These are phyloP conservation scores for Exophiala spinifera DNA, from an alignment of 2,329 filamentous ascomycete genomes.

Conservation along the genomic window DNA sequence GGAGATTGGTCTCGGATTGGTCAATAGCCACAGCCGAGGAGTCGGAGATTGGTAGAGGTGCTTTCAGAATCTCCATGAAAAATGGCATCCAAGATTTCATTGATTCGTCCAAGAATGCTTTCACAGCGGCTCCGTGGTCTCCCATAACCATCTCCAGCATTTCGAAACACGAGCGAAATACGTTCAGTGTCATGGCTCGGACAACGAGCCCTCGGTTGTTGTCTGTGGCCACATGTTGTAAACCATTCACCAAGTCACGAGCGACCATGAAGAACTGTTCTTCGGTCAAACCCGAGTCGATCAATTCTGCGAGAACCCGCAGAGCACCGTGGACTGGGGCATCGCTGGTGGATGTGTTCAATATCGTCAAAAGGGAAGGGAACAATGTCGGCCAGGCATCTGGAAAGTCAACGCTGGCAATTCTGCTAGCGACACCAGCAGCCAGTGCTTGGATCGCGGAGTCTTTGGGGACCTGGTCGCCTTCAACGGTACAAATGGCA, in stretches of 20 bases:
- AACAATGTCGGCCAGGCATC: constrained; percentile 92
- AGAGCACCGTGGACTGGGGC: constrained; percentile 83
- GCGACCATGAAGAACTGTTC: constrained; percentile 93
- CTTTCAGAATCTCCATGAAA: constrained; percentile 75
- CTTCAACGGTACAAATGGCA: constrained; percentile 69
- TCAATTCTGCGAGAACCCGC: constrained; percentile 80
- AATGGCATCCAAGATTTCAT: constrained; percentile 84
- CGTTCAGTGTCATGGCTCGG: constrained; percentile 79
- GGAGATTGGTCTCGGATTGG: constrained; percentile 61
- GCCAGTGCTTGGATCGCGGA: constrained; percentile 43
- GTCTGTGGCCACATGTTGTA: constrained; percentile 79
- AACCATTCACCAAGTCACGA: constrained; percentile 74
- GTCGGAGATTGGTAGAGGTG: constrained; percentile 56
- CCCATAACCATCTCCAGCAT: constrained; percentile 96
- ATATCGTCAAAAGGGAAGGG: constrained; percentile 71
- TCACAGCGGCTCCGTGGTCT: constrained; percentile 81
- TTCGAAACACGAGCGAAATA: constrained; percentile 90
- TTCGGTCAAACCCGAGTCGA: constrained; percentile 90
- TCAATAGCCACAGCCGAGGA: constrained; percentile 40
- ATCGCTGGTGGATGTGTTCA: constrained; percentile 69
- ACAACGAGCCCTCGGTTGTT: constrained; percentile 70
- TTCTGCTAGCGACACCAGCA: constrained; percentile 87
- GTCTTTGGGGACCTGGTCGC: constrained; percentile 32
- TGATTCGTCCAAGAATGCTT: constrained; percentile 82
- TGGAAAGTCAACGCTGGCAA: constrained; percentile 88